Base-by-base conservation (phyloP, 2,329 filamentous ascomycete species). In the Acrocalymma vagum region DNA sequence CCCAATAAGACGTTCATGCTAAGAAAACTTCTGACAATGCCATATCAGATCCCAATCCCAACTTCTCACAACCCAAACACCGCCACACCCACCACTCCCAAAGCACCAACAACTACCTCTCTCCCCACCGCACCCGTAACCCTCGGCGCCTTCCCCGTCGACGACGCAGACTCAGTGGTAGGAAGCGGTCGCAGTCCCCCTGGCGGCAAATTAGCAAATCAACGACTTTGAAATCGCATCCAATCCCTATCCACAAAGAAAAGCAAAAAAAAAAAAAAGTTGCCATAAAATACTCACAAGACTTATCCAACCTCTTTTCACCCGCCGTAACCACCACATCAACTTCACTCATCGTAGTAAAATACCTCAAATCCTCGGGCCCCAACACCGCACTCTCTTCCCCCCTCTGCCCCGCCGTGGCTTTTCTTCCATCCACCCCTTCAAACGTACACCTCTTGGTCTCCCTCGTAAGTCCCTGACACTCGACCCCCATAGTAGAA, bases 51-150 rank as follows among this genome's bases (percentile, higher is more conserved):
- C n/a, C n/a, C n/a, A n/a, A n/a, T n/a, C n/a, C n/a, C n/a, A n/a
- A n/a, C n/a, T n/a, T n/a, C n/a, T 33, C 22, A 45, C 4, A 45
- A 14, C 6, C 37, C 37, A 9, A 48, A 48, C 18, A 45, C 29
- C 3, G 32, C 45, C 11, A 29, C 45, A 10, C 45, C 45, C 15
- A 48, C 2, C 18, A 29, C 31, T 18, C 45, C 45, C 27, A 37
- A 36, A 15, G 45, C 45, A 17, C 45, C 45, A 36, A 48, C 45
- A 17, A 48, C 22, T 16, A 38, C 7, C 10, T 48, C 45, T 6
- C 21, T 26, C 10, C 29, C 27, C 25, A 38, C 13, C 4, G 29
- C 27, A 16, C 33, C 41, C 18, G 29, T 42, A 5, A 16, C 25
- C 29, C 26, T 38, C 2, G 38, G 25, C n/a, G 45, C 45, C 11